Evolutionary conservation across 371 early-diverging fungal species (phyloP), one percentile per base, ranked within the genome.

Genomic region (Circinella umbellata): DNA sequence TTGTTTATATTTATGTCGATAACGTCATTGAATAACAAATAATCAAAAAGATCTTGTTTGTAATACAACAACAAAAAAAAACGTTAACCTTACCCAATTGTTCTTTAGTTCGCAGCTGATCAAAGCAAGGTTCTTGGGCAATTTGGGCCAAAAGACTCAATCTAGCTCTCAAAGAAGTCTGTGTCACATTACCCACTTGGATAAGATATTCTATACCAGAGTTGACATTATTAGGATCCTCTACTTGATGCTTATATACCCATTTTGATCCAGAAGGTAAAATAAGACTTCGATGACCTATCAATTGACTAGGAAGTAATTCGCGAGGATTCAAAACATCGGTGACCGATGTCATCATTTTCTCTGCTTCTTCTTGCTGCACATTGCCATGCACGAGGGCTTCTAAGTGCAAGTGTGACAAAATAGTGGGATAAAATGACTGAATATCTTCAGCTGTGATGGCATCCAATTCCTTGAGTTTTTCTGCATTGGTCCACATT

Each of bases 51-150:
- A 47, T 1, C 47, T 47, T 47, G 47, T 47, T 27, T 27, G 47
- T 15, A 47, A 47, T 11, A 11, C 9, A 47, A 47, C 15, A 47
- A 47, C 9, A 11, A 47, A 47, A 47, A 11, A 47, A 11, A 47
- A 47, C 1, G 9, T 14, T 17, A 13, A 13, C 15, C 0, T 73
- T 59, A 69, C 90, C 94, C 34, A 95, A 82, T 73, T 94, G 93
- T 70, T 95, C 96, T 70, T 96, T 95, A 7, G 98, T 98, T 36
- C 98, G 89, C 53, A 98, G 82, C 73, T 92, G 92, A 78, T 97
- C 92, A 80, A 97, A 98, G 72, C 91, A 94, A 14, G 97, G 95
- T 75, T 97, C 96, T 65, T 89, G 83, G 4, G 90, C 79, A 27
- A 98, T 91, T 70, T 95, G 93, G 0, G 89, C 85, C 70, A 95